Evolutionary conservation across 768 basidiomycete genomes (phyloP), one percentile per base, ranked within the genome.

Genomic region (Mycena maculata): DNA sequence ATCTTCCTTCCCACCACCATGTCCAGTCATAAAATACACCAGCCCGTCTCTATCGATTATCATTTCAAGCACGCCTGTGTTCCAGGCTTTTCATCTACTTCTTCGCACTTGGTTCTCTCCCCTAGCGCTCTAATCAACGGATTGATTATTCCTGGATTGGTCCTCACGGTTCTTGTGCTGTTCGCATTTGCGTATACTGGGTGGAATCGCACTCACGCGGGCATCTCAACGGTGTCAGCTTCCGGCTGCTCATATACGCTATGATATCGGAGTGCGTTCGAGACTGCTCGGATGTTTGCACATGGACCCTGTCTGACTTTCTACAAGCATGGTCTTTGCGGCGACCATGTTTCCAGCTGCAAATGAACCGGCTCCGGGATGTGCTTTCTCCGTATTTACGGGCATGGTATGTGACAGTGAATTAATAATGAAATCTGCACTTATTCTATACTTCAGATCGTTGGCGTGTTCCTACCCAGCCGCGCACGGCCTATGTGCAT

Each of bases 381-480:
- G 60, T 49, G 31, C 38, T 33, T 61, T 41, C 18, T 38, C n/a
- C 20, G 48, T 27, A 31, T 61, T 61, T 52, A n/a, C 31, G 31
- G 6, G 3, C 30, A 52, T 22, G 13, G 50, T 52, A 52, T 10
- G 50, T 52, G n/a, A n/a, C n/a, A n/a, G n/a, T n/a, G n/a, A n/a
- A n/a, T n/a, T n/a, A n/a, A n/a, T n/a, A n/a, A n/a, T n/a, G n/a
- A n/a, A n/a, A n/a, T n/a, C n/a, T n/a, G n/a, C n/a, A n/a, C n/a
- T n/a, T n/a, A 42, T 25, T n/a, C n/a, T 18, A 30, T 2, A 16
- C 5, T 2, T 20, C 30, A 61, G 48, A 28, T 22, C 13, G 15
- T 39, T 13, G 38, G 50, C 33, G 20, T 62, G 42, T 62, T 62
- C n/a, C n/a, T n/a, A n/a, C n/a, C n/a, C n/a, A n/a, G n/a, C n/a